Conservation (phyloP, 805 yeast genomes). For the Candida bentonensis region DNA sequence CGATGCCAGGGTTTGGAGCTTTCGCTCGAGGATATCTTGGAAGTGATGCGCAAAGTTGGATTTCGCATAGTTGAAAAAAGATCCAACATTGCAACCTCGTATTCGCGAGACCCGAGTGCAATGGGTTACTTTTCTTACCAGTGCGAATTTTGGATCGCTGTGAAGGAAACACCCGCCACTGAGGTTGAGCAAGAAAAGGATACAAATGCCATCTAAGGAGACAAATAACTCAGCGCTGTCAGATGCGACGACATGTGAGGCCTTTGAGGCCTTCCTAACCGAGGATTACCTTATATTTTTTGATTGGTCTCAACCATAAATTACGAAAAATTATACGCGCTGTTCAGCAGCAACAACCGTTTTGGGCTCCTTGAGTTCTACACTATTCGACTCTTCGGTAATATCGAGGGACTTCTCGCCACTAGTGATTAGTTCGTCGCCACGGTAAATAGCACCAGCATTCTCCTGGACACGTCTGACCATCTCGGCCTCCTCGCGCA, state of each 20-base stretch:
- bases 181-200: not conserved
- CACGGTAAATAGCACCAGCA: constrained; percentile 5
- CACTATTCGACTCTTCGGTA: not conserved
- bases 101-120: constrained; percentile 36
- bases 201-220: too few relatives aligned
- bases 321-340: not conserved
- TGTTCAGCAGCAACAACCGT: not conserved
- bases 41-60: constrained; percentile 33
- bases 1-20: constrained; percentile 41
- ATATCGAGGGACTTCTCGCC: not conserved
- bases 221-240: too few relatives aligned
- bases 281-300: not conserved
- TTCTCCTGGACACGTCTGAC: constrained; percentile 11
- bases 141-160: constrained; percentile 60
- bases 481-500: constrained; percentile 10
- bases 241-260: too few relatives aligned
- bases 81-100: constrained; percentile 32
- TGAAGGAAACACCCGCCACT: constrained; percentile 13
- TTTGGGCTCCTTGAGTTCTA: not conserved
- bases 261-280: not conserved
- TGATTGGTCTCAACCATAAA: not conserved
- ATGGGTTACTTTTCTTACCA: constrained; percentile 43
- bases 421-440: too few relatives aligned
- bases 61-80: constrained; percentile 35
- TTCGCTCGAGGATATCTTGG: constrained; percentile 38